Evolutionary conservation across 305 asterid genomes (phyloP).

Genomic region (Fraxinus baroniana): DNA sequence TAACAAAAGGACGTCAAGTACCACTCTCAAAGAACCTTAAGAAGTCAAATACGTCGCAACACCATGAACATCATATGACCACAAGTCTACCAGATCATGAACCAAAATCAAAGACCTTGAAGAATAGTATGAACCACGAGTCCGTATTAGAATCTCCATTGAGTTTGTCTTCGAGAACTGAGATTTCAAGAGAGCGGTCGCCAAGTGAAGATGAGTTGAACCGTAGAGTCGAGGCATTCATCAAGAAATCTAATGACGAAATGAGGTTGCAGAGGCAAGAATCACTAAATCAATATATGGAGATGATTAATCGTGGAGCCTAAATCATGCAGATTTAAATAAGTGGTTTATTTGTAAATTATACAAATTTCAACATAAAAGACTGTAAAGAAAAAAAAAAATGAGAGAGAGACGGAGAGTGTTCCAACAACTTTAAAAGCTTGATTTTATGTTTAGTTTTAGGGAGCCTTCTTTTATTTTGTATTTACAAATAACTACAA

Average conservation of each 20-base stretch:
- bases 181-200: constrained; percentile 48
- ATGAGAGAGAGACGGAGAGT: constrained; percentile 22
- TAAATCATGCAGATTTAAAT: not conserved
- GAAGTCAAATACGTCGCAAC: constrained; percentile 52
- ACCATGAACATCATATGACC: constrained; percentile 12
- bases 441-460: not conserved
- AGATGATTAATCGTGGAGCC: constrained; percentile 52
- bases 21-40: constrained; percentile 50
- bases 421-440: not conserved
- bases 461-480: not conserved
- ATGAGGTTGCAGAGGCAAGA: constrained; percentile 72
- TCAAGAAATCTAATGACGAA: constrained; percentile 56
- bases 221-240: constrained; percentile 62
- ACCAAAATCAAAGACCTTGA: constrained; percentile 43
- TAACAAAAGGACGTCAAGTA: constrained; percentile 66
- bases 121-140: constrained; percentile 30
- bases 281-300: constrained; percentile 35
- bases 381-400: not conserved
- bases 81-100: constrained; percentile 21
- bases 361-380: not conserved
- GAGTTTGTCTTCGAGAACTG: not conserved
- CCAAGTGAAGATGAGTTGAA: constrained; percentile 60
- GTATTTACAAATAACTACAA: not conserved
- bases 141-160: not conserved
- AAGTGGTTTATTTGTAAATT: not conserved